Evolutionary conservation across 495 filamentous ascomycete genomes (phyloP), one percentile per base, ranked within the genome.

Genomic region (Podospora conica): DNA sequence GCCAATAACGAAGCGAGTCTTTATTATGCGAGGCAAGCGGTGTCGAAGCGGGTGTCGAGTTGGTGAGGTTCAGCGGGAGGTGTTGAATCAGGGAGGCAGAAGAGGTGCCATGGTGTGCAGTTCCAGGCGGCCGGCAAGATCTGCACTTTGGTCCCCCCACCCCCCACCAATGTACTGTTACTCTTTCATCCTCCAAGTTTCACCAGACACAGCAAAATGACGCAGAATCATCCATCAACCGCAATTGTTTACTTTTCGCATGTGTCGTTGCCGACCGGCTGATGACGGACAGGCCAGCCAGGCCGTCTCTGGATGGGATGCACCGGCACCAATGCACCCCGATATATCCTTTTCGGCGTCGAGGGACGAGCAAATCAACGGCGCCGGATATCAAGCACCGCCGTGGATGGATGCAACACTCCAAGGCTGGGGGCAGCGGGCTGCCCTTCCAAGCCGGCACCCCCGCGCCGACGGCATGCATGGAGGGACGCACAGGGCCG

Each of bases 81-180:
- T 48, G 33, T 31, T 31, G 40, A 18, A 6, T 4, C 33, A 40
- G 33, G 33, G n/a, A n/a, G n/a, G n/a, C n/a, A n/a, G n/a, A n/a
- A n/a, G n/a, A n/a, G n/a, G n/a, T n/a, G n/a, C n/a, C n/a, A n/a
- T 18, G 33, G 33, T 48, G 15, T 48, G 22, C 31, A 29, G 56
- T 55, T 40, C 64, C 64, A 31, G 64, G 33, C 33, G 29, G n/a
- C 31, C 29, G 64, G 53, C 20, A 28, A 21, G 61, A 64, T 56
- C 53, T 57, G 55, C 12, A 23, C 25, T 57, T n/a, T n/a, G n/a
- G n/a, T n/a, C n/a, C 55, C 55, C 55, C 21, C 21, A 23, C 55
- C 9, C 22, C 55, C 55, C 23, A 23, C 22, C 55, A 57, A 23
- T 24, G 54, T 55, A 11, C 29, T 33, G 10, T 11, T 9, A 33